Base-by-base conservation (phyloP, 192 early-diverging fungal species). In the Rhizophagus clarus region DNA sequence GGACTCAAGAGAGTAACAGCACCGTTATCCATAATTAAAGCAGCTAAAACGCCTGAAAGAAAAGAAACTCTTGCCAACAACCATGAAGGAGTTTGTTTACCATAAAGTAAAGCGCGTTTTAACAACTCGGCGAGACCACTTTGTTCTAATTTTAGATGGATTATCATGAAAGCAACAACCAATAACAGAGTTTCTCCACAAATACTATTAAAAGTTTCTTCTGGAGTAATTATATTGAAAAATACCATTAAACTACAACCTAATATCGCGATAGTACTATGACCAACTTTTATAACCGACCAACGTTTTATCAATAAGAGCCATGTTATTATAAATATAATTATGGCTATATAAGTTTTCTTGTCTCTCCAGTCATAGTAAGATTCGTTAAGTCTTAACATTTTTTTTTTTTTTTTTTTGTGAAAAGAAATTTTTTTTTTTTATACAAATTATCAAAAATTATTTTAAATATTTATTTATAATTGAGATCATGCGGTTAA, bases 191-290 rank as follows among this genome's bases (percentile, higher is more conserved):
- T 68, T 11, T 68, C 66, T 15, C 66, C 34, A 68, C 34, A 28
- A 15, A 68, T 6, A 17, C 66, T 34, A 28, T 10, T 26, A 34
- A 68, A 68, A 68, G 28, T n/a, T 68, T 68, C 66, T n/a, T 10
- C 28, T 32, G 28, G 5, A 20, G 66, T 31, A 28, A 68, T 31
- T 14, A 68, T n/a, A 68, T 29, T 20, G 15, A 68, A 34, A 4
- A 68, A 29, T 17, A 68, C 66, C 66, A 68, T 68, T 29, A 68
- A 22, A 68, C 29, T 32, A 29, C 66, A 68, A 68, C 66, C 26
- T 14, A 68, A 34, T 20, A 68, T 29, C 15, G 66, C 34, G 24
- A 68, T 20, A 68, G 28, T 28, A 17, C 4, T 20, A 20, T 56
- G 51, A 20, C 51, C 4, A 56, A 56, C 51, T 56, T 56, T 56